Conservation (phyloP, 371 early-diverging fungal genomes). For the Mortierella sp. region DNA sequence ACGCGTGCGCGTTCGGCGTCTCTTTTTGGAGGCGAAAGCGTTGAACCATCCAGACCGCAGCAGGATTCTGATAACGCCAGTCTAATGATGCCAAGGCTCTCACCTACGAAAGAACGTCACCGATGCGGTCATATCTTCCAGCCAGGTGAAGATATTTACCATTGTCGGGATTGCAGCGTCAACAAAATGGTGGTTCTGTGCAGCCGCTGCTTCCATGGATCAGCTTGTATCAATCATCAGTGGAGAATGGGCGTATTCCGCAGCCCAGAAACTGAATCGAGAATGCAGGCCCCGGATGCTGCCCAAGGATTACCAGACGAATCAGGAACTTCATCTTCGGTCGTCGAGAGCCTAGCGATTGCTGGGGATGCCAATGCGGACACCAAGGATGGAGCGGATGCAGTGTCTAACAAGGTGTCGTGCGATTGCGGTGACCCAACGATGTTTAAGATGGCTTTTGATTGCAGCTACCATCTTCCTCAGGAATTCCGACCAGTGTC, state of each 20-base stretch:
- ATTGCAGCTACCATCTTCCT: slow-evolving; percentile 45
- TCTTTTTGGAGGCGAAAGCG: too few species aligned
- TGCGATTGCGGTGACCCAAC: slow-evolving; percentile 47
- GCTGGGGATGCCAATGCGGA: neutral
- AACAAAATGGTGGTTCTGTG: slow-evolving; percentile 34
- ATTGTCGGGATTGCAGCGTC: slow-evolving; percentile 45
- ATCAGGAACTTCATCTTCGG: neutral
- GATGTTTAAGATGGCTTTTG: slow-evolving; percentile 35
- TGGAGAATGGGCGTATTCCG: slow-evolving; percentile 43
- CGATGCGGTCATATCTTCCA: slow-evolving; percentile 37
- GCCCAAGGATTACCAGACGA: neutral
- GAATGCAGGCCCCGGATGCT: too few species aligned
- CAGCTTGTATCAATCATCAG: slow-evolving; percentile 27
- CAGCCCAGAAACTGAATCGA: neutral
- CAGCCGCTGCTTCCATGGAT: slow-evolving; percentile 42
- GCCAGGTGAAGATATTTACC: slow-evolving; percentile 44
- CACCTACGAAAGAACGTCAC: neutral
- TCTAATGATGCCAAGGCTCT: neutral
- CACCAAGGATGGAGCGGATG: too few species aligned
- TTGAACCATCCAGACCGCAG: neutral
- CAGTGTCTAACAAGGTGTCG: neutral
- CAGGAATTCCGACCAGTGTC: slow-evolving; percentile 39
- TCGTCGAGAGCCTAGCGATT: neutral
- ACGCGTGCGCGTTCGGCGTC: neutral
- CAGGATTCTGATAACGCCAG: neutral